Conservation (phyloP, 805 yeast genomes). For the Candida succiphila region DNA sequence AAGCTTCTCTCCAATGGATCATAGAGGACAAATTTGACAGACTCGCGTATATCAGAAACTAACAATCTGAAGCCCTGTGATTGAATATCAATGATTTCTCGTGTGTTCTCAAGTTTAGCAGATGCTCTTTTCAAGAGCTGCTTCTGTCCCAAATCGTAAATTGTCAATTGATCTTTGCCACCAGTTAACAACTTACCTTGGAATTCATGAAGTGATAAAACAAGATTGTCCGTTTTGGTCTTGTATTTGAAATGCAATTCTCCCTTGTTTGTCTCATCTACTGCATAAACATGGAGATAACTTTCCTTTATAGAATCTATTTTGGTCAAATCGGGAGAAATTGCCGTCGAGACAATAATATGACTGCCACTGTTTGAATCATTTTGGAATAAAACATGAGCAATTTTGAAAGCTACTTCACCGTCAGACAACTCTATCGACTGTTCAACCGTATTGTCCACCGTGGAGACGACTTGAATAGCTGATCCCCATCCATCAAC, state of each 20-base stretch:
- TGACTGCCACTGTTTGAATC: constrained; percentile 14
- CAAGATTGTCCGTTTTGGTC: constrained; percentile 42
- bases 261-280: constrained; percentile 20
- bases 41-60: constrained; percentile 63
- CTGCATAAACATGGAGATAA: constrained; percentile 27
- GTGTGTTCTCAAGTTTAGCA: constrained; percentile 30
- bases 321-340: constrained; percentile 22
- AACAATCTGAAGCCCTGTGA: constrained; percentile 50
- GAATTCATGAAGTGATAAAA: constrained; percentile 42
- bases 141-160: constrained; percentile 69
- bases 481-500: constrained; percentile 39
- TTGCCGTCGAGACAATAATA: constrained; percentile 36
- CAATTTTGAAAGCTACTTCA: constrained; percentile 33
- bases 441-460: constrained; percentile 24
- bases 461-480: constrained; percentile 35
- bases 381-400: constrained; percentile 18
- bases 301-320: constrained; percentile 11
- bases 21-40: constrained; percentile 48
- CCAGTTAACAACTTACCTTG: constrained; percentile 56
- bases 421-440: constrained; percentile 32
- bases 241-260: constrained; percentile 43
- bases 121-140: constrained; percentile 67
- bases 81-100: constrained; percentile 43
- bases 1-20: constrained; percentile 40
- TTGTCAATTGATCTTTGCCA: constrained; percentile 36